phyloP scores from a whole-genome alignment of 768 basidiomycete genomes.

The Phaeotremella fagi region DNA sequence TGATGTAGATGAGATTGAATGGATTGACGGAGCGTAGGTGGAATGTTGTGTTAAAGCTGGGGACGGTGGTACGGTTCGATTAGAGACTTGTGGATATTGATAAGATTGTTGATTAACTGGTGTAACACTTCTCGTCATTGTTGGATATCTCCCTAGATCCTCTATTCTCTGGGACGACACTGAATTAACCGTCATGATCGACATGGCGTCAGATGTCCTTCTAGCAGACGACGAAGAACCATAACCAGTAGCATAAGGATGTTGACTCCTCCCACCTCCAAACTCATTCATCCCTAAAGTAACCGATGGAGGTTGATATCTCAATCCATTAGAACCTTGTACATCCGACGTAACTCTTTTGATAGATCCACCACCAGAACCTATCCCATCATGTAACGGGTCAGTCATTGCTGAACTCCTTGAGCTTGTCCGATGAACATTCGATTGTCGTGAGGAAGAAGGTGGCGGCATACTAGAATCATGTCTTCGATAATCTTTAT shows the following conservation, averaged over 20 bases:
- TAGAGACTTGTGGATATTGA: background rate
- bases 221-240: constrained; percentile 2
- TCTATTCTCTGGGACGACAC: constrained; percentile 3
- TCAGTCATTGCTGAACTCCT: constrained; percentile 1
- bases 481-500: constrained; percentile 51
- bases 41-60: constrained; percentile 2
- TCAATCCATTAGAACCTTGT: constrained; percentile 5
- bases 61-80: background rate
- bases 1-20: background rate
- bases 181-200: constrained; percentile 19
- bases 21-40: constrained; percentile 9
- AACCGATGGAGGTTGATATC: constrained; percentile 18
- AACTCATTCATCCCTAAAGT: constrained; percentile 8
- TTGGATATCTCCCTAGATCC: constrained; percentile 1
- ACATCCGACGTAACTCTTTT: constrained; percentile 7
- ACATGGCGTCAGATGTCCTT: constrained; percentile 14
- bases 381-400: too few relatives aligned
- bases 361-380: constrained; percentile 5
- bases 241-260: constrained; percentile 13
- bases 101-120: background rate
- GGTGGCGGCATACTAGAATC: constrained; percentile 52
- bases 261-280: constrained; percentile 6
- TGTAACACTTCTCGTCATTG: background rate
- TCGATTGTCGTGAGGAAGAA: constrained; percentile 55
- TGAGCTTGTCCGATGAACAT: constrained; percentile 6